Conservation (phyloP, 768 basidiomycete genomes). For the Pisolithus albus region DNA sequence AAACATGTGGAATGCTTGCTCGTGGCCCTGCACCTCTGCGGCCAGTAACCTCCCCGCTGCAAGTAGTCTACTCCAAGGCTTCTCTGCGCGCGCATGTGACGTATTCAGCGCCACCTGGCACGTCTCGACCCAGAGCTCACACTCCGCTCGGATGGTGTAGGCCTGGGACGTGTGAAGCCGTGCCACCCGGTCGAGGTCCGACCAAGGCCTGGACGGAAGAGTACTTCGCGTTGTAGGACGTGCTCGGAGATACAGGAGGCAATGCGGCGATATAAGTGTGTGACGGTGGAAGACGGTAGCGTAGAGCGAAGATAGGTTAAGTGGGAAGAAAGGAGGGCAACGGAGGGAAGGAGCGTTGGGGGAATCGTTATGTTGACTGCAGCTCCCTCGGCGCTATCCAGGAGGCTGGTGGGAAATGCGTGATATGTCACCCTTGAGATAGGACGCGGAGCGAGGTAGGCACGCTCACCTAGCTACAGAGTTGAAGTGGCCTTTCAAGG, state of each 20-base stretch:
- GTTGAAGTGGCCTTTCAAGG: constrained; percentile 66
- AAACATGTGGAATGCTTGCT: constrained; percentile 13
- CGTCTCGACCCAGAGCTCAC: constrained; percentile 78
- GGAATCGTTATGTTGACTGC: constrained; percentile 44
- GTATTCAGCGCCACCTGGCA: constrained; percentile 51
- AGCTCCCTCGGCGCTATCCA: not conserved
- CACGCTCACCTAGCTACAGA: constrained; percentile 39
- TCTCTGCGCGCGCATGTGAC: constrained; percentile 50
- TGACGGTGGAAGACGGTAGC: constrained; percentile 52
- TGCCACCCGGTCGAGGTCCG: constrained; percentile 18
- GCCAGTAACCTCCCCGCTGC: constrained; percentile 65
- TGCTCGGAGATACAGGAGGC: constrained; percentile 66
- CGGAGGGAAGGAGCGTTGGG: constrained; percentile 64
- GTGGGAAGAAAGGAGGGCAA: constrained; percentile 77
- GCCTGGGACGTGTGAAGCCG: constrained; percentile 41
- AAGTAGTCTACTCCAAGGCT: constrained; percentile 69
- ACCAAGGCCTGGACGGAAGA: constrained; percentile 68
- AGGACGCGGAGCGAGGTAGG: not conserved
- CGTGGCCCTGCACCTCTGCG: constrained; percentile 40
- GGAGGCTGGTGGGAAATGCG: not conserved
- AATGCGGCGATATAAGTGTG: constrained; percentile 67
- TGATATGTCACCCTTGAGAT: no score
- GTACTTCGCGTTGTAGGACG: constrained; percentile 75
- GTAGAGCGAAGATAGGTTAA: constrained; percentile 59
- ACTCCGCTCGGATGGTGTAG: constrained; percentile 58